Evolutionary conservation across 2,329 filamentous ascomycete species (phyloP).

Genomic region (Phialophora macrospora): DNA sequence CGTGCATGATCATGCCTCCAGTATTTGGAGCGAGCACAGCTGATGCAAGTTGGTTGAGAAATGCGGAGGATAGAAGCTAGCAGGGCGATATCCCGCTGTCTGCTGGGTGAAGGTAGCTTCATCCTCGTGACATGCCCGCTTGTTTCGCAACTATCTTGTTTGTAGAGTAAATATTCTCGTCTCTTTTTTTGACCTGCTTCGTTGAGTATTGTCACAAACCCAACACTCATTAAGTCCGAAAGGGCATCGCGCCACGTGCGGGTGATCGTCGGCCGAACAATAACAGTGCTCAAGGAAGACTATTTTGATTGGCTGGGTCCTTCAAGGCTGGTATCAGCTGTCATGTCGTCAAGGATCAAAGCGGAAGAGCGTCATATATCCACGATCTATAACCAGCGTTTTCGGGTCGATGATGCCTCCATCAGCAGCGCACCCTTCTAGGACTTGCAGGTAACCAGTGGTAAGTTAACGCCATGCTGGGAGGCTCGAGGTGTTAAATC

Average conservation of each 20-base stretch:
- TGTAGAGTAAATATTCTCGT: neutral
- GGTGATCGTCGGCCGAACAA: neutral
- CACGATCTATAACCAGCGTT: neutral
- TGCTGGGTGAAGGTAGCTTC: conserved; percentile 1
- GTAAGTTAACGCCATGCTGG: neutral
- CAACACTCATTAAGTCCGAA: neutral
- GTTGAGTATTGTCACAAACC: neutral
- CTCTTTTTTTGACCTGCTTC: neutral
- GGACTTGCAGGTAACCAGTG: neutral
- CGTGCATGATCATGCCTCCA: neutral
- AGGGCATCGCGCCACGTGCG: neutral
- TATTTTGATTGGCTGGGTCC: neutral
- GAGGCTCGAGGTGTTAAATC: neutral
- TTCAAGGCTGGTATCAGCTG: neutral
- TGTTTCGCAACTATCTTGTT: neutral
- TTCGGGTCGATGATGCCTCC: conserved; percentile 2
- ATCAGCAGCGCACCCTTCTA: neutral
- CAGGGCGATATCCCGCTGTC: conserved; percentile 24
- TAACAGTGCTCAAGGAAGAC: neutral
- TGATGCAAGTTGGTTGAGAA: conserved; percentile 62
- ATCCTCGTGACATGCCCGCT: neutral
- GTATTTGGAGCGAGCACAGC: conserved; percentile 66
- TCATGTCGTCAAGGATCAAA: neutral
- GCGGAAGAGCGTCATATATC: neutral
- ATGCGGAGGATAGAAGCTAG: conserved; percentile 30